Base-by-base conservation (phyloP, 306 rosid genomes). In the Cucurbita moschata region DNA sequence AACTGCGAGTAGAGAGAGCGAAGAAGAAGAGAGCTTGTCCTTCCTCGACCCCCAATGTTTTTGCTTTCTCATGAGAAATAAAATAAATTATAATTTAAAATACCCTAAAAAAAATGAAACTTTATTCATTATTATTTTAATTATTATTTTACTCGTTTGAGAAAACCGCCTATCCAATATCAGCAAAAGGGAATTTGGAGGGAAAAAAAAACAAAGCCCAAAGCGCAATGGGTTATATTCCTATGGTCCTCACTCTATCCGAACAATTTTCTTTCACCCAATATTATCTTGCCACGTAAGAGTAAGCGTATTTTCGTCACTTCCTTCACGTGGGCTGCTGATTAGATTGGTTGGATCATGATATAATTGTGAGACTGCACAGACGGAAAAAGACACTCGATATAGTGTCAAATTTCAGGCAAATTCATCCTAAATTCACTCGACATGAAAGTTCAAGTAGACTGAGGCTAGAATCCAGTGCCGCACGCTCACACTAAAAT, bases 381-480 rank as follows among this genome's bases (percentile, higher is more conserved):
- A 21, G 56, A 67, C 35, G 42, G 56, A 2, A 49, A 5, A 10
- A 23, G 54, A 66, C 21, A 8, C 60, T 26, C 53, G 19, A 30
- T 39, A 43, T 72, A 53, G 18, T 47, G 75, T 72, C 37, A 72
- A 72, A 72, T 72, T 72, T 6, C 56, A 39, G 12, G 49, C 35
- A 72, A 72, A 72, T 72, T 72, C 75, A 53, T 51, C 75, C 51
- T 72, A 72, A 72, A 72, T 72, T 72, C 75, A 72, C 75, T 55
- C 64, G 26, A 72, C 63, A 72, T 72, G 75, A 72, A 72, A 72
- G 75, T 72, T 53, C 53, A 55, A 39, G 62, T n/a, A 30, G 50
- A 13, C 5, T 6, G 16, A 37, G 18, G 75, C 12, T n/a, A 10
- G 19, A 9, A 55, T 53, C 63, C 49, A 0, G 50, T 68, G 57